phyloP scores from a whole-genome alignment of 495 filamentous ascomycete species.

The Darksidea phi region DNA sequence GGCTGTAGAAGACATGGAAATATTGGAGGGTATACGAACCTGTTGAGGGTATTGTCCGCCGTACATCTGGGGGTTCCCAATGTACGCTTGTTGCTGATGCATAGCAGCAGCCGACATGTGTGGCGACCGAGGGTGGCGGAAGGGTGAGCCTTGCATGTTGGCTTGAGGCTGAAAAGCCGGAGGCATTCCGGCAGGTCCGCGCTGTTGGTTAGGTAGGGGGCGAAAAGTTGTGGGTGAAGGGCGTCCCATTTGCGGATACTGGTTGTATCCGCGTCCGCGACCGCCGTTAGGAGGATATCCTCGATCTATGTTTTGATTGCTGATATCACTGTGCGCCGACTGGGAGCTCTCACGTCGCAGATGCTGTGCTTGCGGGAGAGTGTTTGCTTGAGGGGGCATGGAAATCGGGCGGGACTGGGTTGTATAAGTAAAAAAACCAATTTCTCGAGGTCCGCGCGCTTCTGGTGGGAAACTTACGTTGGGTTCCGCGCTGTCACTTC shows the following conservation, averaged over 20 bases:
- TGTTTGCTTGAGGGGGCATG: conserved; percentile 58
- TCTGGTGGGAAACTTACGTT: conserved; percentile 59
- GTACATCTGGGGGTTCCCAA: conserved; percentile 26
- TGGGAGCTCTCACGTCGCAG: conserved; percentile 79
- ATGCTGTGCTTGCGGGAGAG: conserved; percentile 65
- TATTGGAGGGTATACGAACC: conserved; percentile 29
- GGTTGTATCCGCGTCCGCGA: conserved; percentile 61
- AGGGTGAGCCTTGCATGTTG: conserved; percentile 59
- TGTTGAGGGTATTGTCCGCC: conserved; percentile 35
- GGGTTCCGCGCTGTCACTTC: conserved; percentile 55
- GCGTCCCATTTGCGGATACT: conserved; percentile 65
- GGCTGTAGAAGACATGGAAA: conserved; percentile 2
- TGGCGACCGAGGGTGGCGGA: conserved; percentile 68
- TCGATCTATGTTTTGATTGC: conserved; percentile 55
- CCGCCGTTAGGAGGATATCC: conserved; percentile 51
- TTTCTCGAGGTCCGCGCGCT: conserved; percentile 28
- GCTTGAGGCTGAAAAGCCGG: conserved; percentile 63
- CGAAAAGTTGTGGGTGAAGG: conserved; percentile 62
- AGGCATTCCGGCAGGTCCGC: conserved; percentile 61
- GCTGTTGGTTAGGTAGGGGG: conserved; percentile 58
- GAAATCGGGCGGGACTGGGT: conserved; percentile 58
- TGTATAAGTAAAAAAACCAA: conserved; percentile 5
- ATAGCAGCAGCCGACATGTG: conserved; percentile 60
- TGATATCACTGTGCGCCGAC: conserved; percentile 74
- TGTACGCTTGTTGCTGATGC: conserved; percentile 46